These are phyloP conservation scores for Fallopia convolvulus DNA, from an alignment of 148 eudicot genomes.

Conservation along the genomic window DNA sequence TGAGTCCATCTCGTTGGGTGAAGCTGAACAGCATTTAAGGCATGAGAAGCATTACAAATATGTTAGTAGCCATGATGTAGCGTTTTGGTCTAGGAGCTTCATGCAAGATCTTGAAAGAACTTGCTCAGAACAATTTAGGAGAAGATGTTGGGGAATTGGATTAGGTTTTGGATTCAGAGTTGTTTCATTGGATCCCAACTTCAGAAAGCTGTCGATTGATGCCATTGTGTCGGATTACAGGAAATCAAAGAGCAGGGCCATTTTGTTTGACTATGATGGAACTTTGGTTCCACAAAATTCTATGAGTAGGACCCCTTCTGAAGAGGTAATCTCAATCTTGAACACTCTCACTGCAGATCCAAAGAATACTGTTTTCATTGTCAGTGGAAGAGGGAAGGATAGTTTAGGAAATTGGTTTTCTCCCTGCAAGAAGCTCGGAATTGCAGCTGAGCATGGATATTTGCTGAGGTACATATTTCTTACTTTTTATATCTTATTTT, in stretches of 20 bases:
- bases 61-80: slow-evolving; percentile 29
- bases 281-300: slow-evolving; percentile 30
- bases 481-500: not conserved
- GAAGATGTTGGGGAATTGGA: slow-evolving; percentile 38
- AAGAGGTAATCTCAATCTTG: slow-evolving; percentile 26
- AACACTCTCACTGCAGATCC: slow-evolving; percentile 27
- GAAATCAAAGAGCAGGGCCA: slow-evolving; percentile 29
- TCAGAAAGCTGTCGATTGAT: slow-evolving; percentile 33
- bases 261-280: slow-evolving; percentile 37
- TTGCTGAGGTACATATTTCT: slow-evolving; percentile 23
- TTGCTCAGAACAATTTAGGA: slow-evolving; percentile 29
- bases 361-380: slow-evolving; percentile 30
- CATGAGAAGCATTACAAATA: slow-evolving; percentile 35
- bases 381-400: slow-evolving; percentile 38
- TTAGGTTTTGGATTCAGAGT: slow-evolving; percentile 37
- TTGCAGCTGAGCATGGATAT: slow-evolving; percentile 42
- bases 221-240: slow-evolving; percentile 24
- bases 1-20: slow-evolving; percentile 24
- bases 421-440: slow-evolving; percentile 35
- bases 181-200: slow-evolving; percentile 34
- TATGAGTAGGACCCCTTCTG: slow-evolving; percentile 23
- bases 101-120: slow-evolving; percentile 37
- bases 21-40: slow-evolving; percentile 23
- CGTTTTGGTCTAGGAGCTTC: slow-evolving; percentile 34
- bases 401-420: slow-evolving; percentile 35